Percentiles rank a stretch among this genome's conserved stretches.
Conservation (phyloP, 2,329 filamentous ascomycete species). For the Tympanopsis confertula region DNA sequence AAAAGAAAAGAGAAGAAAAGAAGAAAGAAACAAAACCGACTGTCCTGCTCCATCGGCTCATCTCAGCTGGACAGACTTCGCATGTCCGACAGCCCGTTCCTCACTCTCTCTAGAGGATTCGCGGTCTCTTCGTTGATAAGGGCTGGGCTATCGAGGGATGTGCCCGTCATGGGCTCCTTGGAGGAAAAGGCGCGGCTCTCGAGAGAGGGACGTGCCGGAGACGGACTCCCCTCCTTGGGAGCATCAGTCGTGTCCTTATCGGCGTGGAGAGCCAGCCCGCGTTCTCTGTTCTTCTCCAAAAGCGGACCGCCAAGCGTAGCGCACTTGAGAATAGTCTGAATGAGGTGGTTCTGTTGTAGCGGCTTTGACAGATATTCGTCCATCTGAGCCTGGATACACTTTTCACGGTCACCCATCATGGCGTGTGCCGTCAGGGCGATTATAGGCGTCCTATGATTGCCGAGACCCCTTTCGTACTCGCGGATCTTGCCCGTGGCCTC, state of each 20-base stretch:
- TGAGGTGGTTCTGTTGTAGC: conserved; percentile 90
- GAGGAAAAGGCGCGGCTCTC: conserved; percentile 6
- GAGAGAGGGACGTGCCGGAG: conserved; percentile 7
- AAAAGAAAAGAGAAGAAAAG: conserved; percentile 1
- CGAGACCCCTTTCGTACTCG: conserved; percentile 78
- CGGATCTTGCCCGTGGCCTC: conserved; percentile 94
- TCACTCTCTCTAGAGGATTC: background rate
- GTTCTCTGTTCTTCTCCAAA: conserved; percentile 63
- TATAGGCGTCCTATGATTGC: conserved; percentile 77
- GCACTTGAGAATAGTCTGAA: conserved; percentile 94
- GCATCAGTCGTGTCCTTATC: conserved; percentile 7
- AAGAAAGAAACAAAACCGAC: background rate
- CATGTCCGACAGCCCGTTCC: background rate
- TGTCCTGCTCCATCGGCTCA: background rate
- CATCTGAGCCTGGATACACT: conserved; percentile 98
- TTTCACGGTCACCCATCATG: conserved; percentile 96
- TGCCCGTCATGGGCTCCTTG: background rate
- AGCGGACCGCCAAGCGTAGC: conserved; percentile 79
- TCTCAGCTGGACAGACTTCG: background rate
- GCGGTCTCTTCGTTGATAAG: background rate
- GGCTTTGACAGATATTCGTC: conserved; percentile 97
- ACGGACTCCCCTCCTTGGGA: conserved; percentile 1
- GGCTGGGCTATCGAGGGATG: background rate
- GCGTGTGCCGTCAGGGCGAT: conserved; percentile 95
- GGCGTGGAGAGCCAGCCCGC: conserved; percentile 33